Base-by-base conservation (phyloP, 768 basidiomycete genomes). In the Mycena pura region DNA sequence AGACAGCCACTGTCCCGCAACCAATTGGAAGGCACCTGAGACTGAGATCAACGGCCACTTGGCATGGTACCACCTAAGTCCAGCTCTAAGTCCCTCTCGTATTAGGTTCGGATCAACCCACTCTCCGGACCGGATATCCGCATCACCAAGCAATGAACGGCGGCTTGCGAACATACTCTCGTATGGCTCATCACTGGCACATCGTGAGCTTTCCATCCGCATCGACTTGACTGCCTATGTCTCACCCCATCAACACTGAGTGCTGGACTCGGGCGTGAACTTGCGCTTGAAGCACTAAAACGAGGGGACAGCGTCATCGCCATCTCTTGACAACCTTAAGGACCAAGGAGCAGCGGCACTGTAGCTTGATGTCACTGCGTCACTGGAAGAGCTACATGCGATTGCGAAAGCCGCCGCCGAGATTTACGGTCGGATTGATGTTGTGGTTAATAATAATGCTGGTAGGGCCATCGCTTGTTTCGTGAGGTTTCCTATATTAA, bases 231-330 rank as follows among this genome's bases (percentile, higher is more conserved):
- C n/a, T n/a, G n/a, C n/a, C n/a, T n/a, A n/a, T n/a, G n/a, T 19
- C 64, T 72, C 57, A 56, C 55, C 25, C 19, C 17, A 24, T 21
- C 13, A 69, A 70, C 70, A 31, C 68, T 67, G 28, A 78, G 76
- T 3, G 75, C 79, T 29, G 81, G 81, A 1, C 51, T 81, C 21
- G 81, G 81, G 3, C 74, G 76, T 8, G 68, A 76, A 2, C 69
- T 82, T 17, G 76, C 79, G 0, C 66, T 77, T 14, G 74, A 74
- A 39, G 77, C 78, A 7, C 74, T 84, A 34, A 75, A 74, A 6
- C 76, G 83, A 5, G 81, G 80, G 14, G 82, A 84, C 56, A 77
- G 77, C 29, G 83, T 83, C 7, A 80, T 83, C 47, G 82, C 82
- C 2, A 82, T 83, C 13, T 78, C 77, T 79, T 25, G 72, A 74